Evolutionary conservation across 306 rosid genomes (phyloP), one percentile per base, ranked within the genome.

Genomic region (Sicyos baderoa): DNA sequence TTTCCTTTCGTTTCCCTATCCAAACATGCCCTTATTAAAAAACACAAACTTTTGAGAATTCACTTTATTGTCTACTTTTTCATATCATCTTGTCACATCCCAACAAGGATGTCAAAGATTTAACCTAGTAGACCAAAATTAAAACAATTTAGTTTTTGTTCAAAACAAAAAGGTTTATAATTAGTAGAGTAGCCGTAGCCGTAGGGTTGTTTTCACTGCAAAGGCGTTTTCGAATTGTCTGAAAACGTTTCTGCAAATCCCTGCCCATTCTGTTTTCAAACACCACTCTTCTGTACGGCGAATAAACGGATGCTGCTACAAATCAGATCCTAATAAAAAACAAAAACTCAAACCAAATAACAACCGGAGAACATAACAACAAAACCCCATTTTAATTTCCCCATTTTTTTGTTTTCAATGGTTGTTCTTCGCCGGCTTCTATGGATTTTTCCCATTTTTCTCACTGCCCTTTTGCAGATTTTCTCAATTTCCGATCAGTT

Each of bases 361-460:
- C 10, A 54, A 54, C 57, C 19, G 9, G 40, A 19, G 55, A 48
- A 22, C 56, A 19, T 16, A 25, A 11, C 54, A 21, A 14, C 71
- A 23, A n/a, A 25, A 57, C 25, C 17, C 54, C 54, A 51, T 15
- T n/a, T 51, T 21, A 8, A 50, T 50, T 49, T 15, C 18, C 15
- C 10, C 19, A 16, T n/a, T 50, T 50, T 49, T n/a, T 0, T 18
- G 8, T 21, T n/a, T 8, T 37, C 72, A 55, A 87, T 89, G 93
- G 76, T 83, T 47, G 22, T 55, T 32, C 59, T 73, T 54, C 45
- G 5, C 55, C 53, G 69, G 7, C 35, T 18, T 76, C 49, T 48
- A 22, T 18, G 32, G 7, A 56, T 71, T 10, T 0, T 72, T 65
- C 18, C 76, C 35, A 6, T 47, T 15, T 61, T 83, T 71, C 42